phyloP scores from a whole-genome alignment of 768 basidiomycete genomes.

The Tubosaeta sp. region DNA sequence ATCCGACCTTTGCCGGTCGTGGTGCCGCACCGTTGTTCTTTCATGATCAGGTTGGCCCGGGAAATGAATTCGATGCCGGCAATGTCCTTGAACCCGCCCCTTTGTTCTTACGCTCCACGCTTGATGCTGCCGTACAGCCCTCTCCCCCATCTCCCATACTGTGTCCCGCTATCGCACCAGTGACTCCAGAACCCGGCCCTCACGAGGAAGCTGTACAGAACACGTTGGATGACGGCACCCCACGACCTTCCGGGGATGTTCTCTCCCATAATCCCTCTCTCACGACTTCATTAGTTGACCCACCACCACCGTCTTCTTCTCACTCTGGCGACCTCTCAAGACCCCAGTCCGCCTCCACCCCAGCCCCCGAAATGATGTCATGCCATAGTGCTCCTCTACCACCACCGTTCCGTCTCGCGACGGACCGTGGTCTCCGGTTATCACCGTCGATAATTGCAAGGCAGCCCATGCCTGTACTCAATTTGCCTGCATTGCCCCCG shows the following conservation, averaged over 20 bases:
- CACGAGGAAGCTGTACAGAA: constrained; percentile 6
- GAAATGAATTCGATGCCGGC: neutral
- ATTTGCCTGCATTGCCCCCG: constrained; percentile 45
- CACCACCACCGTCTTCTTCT: constrained; percentile 1
- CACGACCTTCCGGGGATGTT: constrained; percentile 10
- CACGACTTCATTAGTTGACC: constrained; percentile 1
- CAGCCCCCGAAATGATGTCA: constrained; percentile 1
- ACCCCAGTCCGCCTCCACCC: neutral
- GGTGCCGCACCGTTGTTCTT: constrained; percentile 9
- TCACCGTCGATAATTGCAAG: constrained; percentile 44
- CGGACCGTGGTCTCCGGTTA: constrained; percentile 38
- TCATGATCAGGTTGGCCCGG: constrained; percentile 6
- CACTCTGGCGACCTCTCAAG: neutral
- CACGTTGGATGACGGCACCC: constrained; percentile 10
- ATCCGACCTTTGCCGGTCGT: constrained; percentile 10
- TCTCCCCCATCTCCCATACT: constrained; percentile 1
- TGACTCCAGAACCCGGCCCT: neutral
- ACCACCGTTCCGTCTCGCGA: constrained; percentile 20
- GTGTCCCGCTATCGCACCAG: constrained; percentile 1
- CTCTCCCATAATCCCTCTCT: constrained; percentile 9
- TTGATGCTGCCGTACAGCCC: constrained; percentile 5
- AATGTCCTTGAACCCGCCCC: constrained; percentile 14
- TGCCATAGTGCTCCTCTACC: constrained; percentile 14
- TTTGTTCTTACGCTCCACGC: constrained; percentile 10
- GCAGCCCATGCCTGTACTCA: constrained; percentile 43